Conservation (phyloP, 768 basidiomycete genomes). For the Mycena belliarum region DNA sequence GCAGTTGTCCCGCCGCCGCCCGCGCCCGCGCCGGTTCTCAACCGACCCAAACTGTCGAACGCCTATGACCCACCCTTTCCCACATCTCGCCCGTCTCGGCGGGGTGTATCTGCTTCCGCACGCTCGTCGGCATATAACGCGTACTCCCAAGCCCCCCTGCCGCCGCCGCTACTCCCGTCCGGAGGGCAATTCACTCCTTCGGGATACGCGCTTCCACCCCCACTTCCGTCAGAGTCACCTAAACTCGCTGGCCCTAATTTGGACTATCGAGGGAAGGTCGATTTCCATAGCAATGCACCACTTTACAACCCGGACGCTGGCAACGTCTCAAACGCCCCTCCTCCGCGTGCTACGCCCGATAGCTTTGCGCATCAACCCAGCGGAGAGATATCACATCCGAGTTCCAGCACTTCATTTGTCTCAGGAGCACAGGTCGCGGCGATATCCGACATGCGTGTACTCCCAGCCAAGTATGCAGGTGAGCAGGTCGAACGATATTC, state of each 20-base stretch:
- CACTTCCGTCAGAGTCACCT: conserved; percentile 4
- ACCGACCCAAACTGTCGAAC: conserved; percentile 64
- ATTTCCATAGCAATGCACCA: background rate
- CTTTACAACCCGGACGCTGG: background rate
- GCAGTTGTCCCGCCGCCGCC: conserved; percentile 35
- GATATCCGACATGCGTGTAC: background rate
- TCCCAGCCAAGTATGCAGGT: background rate
- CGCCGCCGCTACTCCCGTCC: conserved; percentile 1
- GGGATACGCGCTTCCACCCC: conserved; percentile 19
- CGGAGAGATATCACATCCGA: conserved; percentile 1
- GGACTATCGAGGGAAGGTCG: background rate
- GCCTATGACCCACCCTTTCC: conserved; percentile 81
- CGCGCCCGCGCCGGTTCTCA: conserved; percentile 44
- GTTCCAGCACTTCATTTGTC: conserved; percentile 3
- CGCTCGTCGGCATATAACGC: conserved; percentile 27
- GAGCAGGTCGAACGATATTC: background rate
- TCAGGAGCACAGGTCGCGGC: background rate
- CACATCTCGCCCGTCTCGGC: conserved; percentile 41
- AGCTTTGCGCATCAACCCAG: conserved; percentile 10
- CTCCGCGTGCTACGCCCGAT: conserved; percentile 10
- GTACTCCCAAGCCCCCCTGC: conserved; percentile 20
- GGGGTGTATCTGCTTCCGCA: conserved; percentile 28
- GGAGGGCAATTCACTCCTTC: conserved; percentile 13
- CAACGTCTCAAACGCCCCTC: background rate
- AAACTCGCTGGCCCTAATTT: background rate